Percentiles rank a stretch among this genome's conserved stretches.
phyloP scores from a whole-genome alignment of 257 asterid species.

The Phtheirospermum japonicum region DNA sequence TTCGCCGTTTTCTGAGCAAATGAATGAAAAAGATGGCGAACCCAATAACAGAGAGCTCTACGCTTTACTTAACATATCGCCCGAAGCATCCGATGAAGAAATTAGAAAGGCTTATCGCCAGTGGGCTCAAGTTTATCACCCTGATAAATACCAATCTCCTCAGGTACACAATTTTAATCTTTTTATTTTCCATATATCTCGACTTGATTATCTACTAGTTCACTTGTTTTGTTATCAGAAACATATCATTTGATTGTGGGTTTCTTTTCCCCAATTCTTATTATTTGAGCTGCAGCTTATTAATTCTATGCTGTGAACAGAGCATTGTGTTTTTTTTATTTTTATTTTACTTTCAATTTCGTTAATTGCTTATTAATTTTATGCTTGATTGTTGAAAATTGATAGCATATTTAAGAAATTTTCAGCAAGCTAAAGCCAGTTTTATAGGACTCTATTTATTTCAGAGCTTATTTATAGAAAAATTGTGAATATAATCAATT shows the following conservation, averaged over 20 bases:
- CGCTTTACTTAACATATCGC: slow-evolving; percentile 82
- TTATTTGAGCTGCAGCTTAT: neutral
- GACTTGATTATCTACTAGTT: too few relatives aligned
- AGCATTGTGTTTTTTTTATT: too few relatives aligned
- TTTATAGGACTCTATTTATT: neutral
- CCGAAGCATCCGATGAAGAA: slow-evolving; percentile 95
- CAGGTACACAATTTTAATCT: slow-evolving; percentile 37
- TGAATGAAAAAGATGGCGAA: slow-evolving; percentile 34
- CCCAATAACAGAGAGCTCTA: slow-evolving; percentile 64
- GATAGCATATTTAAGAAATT: neutral
- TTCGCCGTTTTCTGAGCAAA: slow-evolving; percentile 14
- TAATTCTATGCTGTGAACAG: neutral
- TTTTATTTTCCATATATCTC: too few relatives aligned
- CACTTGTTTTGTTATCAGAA: too few relatives aligned
- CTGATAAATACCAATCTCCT: slow-evolving; percentile 80
- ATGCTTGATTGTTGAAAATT: slow-evolving; percentile 5
- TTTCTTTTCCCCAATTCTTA: neutral
- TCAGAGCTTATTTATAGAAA: neutral
- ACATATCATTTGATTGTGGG: neutral
- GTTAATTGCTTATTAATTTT: neutral
- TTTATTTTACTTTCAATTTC: neutral
- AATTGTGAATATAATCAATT: neutral
- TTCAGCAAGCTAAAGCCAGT: neutral
- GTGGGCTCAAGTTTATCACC: slow-evolving; percentile 98
- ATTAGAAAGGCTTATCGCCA: slow-evolving; percentile 92